A percentile compares a stretch with the other conserved stretches of the same genome.
Evolutionary conservation across 1,139 yeast genomes (phyloP).

Genomic region (Protomyces inouyei): DNA sequence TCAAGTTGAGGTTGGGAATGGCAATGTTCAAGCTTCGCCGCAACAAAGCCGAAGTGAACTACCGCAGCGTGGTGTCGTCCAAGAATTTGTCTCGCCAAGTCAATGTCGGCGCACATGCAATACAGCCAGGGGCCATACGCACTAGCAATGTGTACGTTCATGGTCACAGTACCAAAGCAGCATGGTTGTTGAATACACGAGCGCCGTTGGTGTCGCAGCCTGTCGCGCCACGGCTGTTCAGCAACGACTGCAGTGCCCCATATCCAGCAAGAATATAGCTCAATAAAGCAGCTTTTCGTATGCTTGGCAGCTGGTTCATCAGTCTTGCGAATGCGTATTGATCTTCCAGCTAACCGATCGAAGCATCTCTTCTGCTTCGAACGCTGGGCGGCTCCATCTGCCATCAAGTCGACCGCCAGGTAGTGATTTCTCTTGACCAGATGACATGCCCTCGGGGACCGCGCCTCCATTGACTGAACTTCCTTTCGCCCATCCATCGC

Average conservation of each 20-base stretch:
- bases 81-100: too few relatives aligned
- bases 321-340: neutral
- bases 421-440: neutral
- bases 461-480: constrained; percentile 52
- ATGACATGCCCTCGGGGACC: neutral
- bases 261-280: too few relatives aligned
- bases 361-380: constrained; percentile 24
- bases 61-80: constrained; percentile 1
- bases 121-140: too few relatives aligned
- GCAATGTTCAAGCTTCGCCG: constrained; percentile 18
- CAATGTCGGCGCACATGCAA: too few relatives aligned
- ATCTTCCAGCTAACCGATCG: constrained; percentile 7
- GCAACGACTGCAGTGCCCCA: too few relatives aligned
- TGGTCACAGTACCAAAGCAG: too few relatives aligned
- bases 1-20: neutral
- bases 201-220: too few relatives aligned
- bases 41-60: constrained; percentile 13
- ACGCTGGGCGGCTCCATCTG: neutral
- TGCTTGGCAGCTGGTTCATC: too few relatives aligned
- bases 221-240: too few relatives aligned
- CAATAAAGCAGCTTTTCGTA: too few relatives aligned
- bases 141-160: too few relatives aligned
- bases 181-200: too few relatives aligned
- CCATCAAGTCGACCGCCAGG: constrained; percentile 1
- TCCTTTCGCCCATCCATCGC: constrained; percentile 55